Conservation (phyloP, 805 yeast genomes). For the Saturnispora gosingensis region DNA sequence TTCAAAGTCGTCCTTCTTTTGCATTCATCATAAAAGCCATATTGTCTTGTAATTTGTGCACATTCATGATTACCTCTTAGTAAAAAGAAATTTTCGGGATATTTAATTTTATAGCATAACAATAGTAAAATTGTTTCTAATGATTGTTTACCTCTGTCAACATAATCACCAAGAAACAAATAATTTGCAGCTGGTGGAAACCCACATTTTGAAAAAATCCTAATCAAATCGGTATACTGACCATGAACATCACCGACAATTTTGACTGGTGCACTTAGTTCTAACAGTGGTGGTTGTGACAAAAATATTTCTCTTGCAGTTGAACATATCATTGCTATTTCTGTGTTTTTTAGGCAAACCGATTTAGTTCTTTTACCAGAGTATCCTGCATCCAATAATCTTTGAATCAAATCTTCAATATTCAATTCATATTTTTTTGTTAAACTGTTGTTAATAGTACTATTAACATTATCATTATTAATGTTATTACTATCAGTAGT, state of each 20-base stretch:
- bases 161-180: slow-evolving; percentile 91
- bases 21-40: slow-evolving; percentile 97
- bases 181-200: slow-evolving; percentile 93
- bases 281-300: slow-evolving; percentile 83
- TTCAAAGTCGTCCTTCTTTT: slow-evolving; percentile 87
- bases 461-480: background rate
- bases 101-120: slow-evolving; percentile 89
- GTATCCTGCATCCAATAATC: slow-evolving; percentile 91
- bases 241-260: slow-evolving; percentile 96
- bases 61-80: slow-evolving; percentile 96
- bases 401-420: slow-evolving; percentile 83
- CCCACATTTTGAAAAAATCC: slow-evolving; percentile 92
- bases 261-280: slow-evolving; percentile 77
- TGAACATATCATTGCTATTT: slow-evolving; percentile 78
- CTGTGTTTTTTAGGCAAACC: slow-evolving; percentile 82
- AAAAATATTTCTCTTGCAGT: slow-evolving; percentile 83
- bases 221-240: slow-evolving; percentile 82
- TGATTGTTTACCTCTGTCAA: slow-evolving; percentile 95
- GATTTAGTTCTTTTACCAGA: slow-evolving; percentile 87
- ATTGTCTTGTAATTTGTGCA: slow-evolving; percentile 92
- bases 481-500: background rate
- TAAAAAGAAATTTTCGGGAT: slow-evolving; percentile 91
- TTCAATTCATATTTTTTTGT: slow-evolving; percentile 24
- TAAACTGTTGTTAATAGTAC: background rate
- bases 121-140: slow-evolving; percentile 82